phyloP scores from a whole-genome alignment of 1,139 yeast genomes.

The Suhomyces kunorum region DNA sequence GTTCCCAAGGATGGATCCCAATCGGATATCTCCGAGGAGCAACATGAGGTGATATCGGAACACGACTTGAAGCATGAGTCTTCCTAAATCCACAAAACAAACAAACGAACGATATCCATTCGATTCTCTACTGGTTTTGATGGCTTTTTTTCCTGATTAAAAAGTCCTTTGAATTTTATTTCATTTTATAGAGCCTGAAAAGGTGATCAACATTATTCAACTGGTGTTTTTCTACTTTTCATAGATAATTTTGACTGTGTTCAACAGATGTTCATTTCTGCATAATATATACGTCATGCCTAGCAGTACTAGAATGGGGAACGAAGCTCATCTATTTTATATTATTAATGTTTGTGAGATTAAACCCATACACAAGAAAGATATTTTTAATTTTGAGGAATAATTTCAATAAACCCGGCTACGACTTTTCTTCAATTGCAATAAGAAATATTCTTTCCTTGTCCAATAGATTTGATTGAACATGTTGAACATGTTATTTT shows the following conservation, averaged over 20 bases:
- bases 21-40: conserved; percentile 2
- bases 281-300: conserved; percentile 2
- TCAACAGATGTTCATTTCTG: conserved; percentile 13
- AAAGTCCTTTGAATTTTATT: conserved; percentile 8
- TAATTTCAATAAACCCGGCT: too few relatives aligned
- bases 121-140: conserved; percentile 12
- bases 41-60: neutral
- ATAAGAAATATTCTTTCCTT: too few relatives aligned
- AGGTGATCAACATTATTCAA: neutral
- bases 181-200: conserved; percentile 8
- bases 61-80: neutral
- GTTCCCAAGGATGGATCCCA: conserved; percentile 22
- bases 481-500: too few relatives aligned
- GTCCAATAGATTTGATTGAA: too few relatives aligned
- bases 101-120: conserved; percentile 3
- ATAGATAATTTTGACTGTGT: conserved; percentile 5
- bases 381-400: too few relatives aligned
- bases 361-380: too few relatives aligned
- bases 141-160: conserved; percentile 13
- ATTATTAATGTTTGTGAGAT: too few relatives aligned
- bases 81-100: neutral
- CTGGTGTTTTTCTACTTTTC: conserved; percentile 1
- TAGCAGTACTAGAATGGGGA: too few relatives aligned
- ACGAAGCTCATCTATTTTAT: too few relatives aligned
- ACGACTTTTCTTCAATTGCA: too few relatives aligned